Evolutionary conservation across 371 early-diverging fungal species (phyloP).

Genomic region (Blastocladiella emersonii): DNA sequence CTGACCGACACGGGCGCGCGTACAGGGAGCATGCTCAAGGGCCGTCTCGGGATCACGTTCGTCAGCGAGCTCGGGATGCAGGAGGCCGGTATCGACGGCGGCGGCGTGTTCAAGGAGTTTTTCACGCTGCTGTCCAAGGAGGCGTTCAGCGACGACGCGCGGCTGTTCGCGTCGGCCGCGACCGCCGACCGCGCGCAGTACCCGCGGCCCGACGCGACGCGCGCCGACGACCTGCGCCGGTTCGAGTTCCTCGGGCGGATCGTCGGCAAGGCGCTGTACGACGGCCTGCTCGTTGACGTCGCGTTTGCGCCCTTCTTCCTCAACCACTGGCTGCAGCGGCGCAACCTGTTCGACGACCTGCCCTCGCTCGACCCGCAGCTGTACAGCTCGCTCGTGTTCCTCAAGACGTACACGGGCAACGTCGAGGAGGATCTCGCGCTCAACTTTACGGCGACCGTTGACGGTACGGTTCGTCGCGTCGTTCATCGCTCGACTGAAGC

Average conservation of each 20-base stretch:
- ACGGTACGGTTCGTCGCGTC: slow-evolving; percentile 29
- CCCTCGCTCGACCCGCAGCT: slow-evolving; percentile 74
- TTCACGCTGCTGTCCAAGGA: slow-evolving; percentile 59
- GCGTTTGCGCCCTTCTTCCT: slow-evolving; percentile 87
- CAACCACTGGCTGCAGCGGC: slow-evolving; percentile 66
- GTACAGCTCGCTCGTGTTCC: slow-evolving; percentile 60
- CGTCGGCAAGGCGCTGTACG: slow-evolving; percentile 86
- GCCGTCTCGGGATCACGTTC: slow-evolving; percentile 69
- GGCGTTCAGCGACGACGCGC: slow-evolving; percentile 69
- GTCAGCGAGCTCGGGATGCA: slow-evolving; percentile 64
- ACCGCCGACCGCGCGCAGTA: slow-evolving; percentile 50
- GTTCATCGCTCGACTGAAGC: no score
- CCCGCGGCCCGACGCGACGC: slow-evolving; percentile 22
- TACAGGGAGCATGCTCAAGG: slow-evolving; percentile 34
- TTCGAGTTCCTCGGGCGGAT: slow-evolving; percentile 81
- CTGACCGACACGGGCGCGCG: not conserved
- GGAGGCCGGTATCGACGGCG: slow-evolving; percentile 92
- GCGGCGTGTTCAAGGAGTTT: slow-evolving; percentile 90
- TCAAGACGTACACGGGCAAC: slow-evolving; percentile 65
- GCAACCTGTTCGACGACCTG: slow-evolving; percentile 73
- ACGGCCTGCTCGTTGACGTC: slow-evolving; percentile 81
- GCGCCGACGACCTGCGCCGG: slow-evolving; percentile 38
- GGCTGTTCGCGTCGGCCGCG: slow-evolving; percentile 48
- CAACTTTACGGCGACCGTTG: slow-evolving; percentile 59
- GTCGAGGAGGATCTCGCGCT: slow-evolving; percentile 53